These are phyloP conservation scores for Sechiopsis laciniata DNA, from an alignment of 306 rosid species.

Conservation along the genomic window DNA sequence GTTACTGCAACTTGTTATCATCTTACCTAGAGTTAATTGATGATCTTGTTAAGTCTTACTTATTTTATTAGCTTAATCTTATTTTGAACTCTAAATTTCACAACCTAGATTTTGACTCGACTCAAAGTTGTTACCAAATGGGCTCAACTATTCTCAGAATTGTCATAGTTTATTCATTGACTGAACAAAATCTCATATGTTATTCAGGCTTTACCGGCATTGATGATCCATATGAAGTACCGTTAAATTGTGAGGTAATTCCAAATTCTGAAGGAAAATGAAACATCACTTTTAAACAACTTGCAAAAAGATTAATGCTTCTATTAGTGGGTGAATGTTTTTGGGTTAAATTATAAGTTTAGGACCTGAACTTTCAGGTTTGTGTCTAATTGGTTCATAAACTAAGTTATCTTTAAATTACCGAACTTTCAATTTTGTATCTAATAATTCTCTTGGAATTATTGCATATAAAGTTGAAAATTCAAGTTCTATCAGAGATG, in stretches of 20 bases:
- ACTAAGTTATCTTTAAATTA: too few species aligned
- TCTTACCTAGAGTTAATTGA: neutral
- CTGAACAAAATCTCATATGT: neutral
- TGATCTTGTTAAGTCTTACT: neutral
- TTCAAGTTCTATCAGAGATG: too few species aligned
- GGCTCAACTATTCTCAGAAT: neutral
- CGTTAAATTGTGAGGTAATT: conserved; percentile 53
- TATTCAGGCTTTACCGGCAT: conserved; percentile 72
- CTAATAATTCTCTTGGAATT: too few species aligned
- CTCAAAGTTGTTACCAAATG: neutral
- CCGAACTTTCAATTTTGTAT: too few species aligned
- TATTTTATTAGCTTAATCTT: too few species aligned
- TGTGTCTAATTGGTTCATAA: too few species aligned
- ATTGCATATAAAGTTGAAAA: too few species aligned
- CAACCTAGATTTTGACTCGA: neutral
- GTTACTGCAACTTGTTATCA: conserved; percentile 29
- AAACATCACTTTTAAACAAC: neutral
- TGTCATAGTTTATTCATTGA: neutral
- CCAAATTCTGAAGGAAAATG: neutral
- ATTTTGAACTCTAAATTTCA: too few species aligned
- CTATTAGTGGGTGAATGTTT: too few species aligned
- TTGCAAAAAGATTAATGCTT: neutral
- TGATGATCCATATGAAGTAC: conserved; percentile 72
- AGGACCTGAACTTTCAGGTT: too few species aligned
- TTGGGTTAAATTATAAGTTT: too few species aligned